Base-by-base conservation (phyloP, 345 rosid species). In the Viola odorata region DNA sequence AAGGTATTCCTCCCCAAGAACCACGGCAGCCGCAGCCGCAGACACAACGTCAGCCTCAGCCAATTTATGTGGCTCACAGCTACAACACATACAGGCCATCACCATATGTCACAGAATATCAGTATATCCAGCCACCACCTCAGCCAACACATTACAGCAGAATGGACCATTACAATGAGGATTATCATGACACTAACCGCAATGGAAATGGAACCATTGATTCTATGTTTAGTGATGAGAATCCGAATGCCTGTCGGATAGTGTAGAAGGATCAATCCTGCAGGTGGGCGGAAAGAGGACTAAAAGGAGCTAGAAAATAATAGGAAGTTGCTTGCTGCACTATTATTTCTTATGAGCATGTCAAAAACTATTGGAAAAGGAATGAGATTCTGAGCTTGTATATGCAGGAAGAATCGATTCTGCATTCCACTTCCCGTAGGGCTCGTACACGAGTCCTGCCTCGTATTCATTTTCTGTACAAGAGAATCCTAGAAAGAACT, bases 161-260 rank as follows among this genome's bases (percentile, higher is more conserved):
- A 56, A 74, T 75, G 74, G 82, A 78, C 50, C 75, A 66, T 48
- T 69, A 78, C 48, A 74, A 37, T 8, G 78, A 72, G 6, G 79
- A 67, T 53, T 72, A 75, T 59, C 75, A 72, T 56, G 70, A 69
- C 14, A 66, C 55, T 56, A 59, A 73, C 16, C 69, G 47, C 41
- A 10, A 51, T n/a, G 62, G 67, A 12, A 84, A 64, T 52, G 75
- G 80, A 41, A 86, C 79, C 63, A 75, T 84, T 39, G 64, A 86
- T 48, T 82, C 90, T 8, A 79, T 87, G 16, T 87, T 87, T 60
- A 87, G 95, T 8, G 90, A 87, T 3, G 90, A 87, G 72, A 84
- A 87, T 66, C 95, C 88, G 12, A 79, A 87, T 63, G 86, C 90
- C 12, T 84, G 88, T 55, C 67, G 57, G 45, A 68, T 82, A 50